Conservation (phyloP, 345 rosid genomes). For the Abelmoschus esculentus region DNA sequence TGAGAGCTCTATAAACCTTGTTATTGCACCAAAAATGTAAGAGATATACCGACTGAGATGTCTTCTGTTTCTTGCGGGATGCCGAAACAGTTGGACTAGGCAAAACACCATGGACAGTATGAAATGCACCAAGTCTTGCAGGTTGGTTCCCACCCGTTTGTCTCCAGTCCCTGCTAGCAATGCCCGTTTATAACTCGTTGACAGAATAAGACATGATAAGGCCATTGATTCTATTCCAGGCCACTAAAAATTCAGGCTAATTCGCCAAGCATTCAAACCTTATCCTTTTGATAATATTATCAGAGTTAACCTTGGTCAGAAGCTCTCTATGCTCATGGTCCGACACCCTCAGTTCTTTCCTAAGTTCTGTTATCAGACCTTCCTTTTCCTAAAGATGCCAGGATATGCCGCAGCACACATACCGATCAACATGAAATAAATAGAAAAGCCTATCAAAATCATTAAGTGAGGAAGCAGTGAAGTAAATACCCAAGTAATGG, state of each 20-base stretch:
- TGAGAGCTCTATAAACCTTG: not conserved
- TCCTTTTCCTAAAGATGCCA: constrained; percentile 68
- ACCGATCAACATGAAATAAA: not conserved
- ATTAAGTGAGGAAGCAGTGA: constrained; percentile 4
- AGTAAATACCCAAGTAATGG: constrained; percentile 80
- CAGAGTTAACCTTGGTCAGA: constrained; percentile 68
- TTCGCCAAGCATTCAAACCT: constrained; percentile 45
- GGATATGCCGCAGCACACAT: not conserved
- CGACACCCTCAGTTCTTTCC: constrained; percentile 91
- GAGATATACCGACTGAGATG: constrained; percentile 48
- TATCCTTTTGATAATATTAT: constrained; percentile 68
- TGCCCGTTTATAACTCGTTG: constrained; percentile 10
- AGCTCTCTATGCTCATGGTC: constrained; percentile 96
- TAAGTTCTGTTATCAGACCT: constrained; percentile 82
- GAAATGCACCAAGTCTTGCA: constrained; percentile 44
- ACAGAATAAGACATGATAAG: constrained; percentile 1
- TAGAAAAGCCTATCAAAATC: not conserved
- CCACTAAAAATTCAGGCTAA: not conserved
- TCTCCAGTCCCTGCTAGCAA: constrained; percentile 74
- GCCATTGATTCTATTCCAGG: constrained; percentile 5
- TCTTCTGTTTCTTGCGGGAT: constrained; percentile 82
- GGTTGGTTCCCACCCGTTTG: constrained; percentile 58
- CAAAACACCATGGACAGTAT: constrained; percentile 47
- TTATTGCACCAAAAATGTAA: constrained; percentile 10
- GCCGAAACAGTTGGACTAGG: constrained; percentile 73